Conservation (phyloP, 164 flowering plant genomes). For the Macadamia tetraphylla region DNA sequence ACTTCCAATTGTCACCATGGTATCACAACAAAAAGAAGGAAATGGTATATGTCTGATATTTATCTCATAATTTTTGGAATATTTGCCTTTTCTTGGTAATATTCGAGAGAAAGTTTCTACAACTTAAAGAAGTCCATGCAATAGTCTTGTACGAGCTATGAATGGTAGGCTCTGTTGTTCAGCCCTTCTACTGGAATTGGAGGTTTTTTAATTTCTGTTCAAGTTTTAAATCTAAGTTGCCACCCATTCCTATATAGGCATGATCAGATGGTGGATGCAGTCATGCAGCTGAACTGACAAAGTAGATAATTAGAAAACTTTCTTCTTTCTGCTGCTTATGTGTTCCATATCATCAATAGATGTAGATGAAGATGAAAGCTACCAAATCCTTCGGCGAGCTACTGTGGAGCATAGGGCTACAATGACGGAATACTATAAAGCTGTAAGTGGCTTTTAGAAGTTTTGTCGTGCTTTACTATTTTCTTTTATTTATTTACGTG, state of each 20-base stretch:
- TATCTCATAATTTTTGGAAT: neutral
- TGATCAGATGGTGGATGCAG: neutral
- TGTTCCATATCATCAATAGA: slow-evolving; percentile 10
- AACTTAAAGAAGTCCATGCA: no score
- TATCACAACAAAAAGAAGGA: slow-evolving; percentile 12
- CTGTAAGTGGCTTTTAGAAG: slow-evolving; percentile 35
- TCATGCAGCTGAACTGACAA: neutral
- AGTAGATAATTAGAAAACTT: neutral
- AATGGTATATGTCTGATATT: slow-evolving; percentile 24
- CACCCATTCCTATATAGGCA: no score
- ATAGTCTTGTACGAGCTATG: neutral
- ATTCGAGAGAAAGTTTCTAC: no score
- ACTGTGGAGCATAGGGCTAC: slow-evolving; percentile 45
- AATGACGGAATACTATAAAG: slow-evolving; percentile 60
- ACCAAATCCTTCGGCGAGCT: slow-evolving; percentile 40
- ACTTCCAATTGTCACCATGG: slow-evolving; percentile 6
- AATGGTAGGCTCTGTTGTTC: neutral
- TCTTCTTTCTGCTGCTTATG: neutral
- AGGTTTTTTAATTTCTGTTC: neutral
- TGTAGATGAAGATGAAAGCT: slow-evolving; percentile 34
- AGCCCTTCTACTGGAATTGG: neutral
- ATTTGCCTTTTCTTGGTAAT: neutral
- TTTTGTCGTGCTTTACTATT: neutral
- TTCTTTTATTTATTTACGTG: neutral
- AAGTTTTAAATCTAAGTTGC: neutral